Evolutionary conservation across 2,329 filamentous ascomycete species (phyloP).

Genomic region (Pseudocercospora cruenta): DNA sequence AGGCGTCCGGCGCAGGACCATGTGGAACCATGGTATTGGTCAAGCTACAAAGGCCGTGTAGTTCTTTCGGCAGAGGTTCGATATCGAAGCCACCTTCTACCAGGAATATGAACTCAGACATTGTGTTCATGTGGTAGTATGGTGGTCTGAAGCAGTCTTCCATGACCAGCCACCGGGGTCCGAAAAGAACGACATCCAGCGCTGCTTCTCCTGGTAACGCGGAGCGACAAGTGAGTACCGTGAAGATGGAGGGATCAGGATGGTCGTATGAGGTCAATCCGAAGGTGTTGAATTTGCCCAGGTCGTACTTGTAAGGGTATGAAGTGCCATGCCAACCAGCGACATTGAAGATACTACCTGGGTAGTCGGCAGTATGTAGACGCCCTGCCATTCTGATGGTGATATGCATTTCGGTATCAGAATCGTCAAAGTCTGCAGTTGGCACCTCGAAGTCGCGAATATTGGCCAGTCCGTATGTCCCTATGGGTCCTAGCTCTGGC

Average conservation of each 20-base stretch:
- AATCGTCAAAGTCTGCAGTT: slow-evolving; percentile 59
- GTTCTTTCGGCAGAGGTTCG: slow-evolving; percentile 39
- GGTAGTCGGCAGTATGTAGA: slow-evolving; percentile 63
- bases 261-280: slow-evolving; percentile 65
- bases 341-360: slow-evolving; percentile 70
- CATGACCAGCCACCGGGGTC: slow-evolving; percentile 69
- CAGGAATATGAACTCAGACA: slow-evolving; percentile 67
- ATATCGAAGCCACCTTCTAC: slow-evolving; percentile 62
- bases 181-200: slow-evolving; percentile 73
- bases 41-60: neutral
- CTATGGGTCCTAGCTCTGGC: slow-evolving; percentile 68
- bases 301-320: slow-evolving; percentile 61
- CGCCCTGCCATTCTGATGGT: slow-evolving; percentile 65
- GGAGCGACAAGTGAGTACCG: slow-evolving; percentile 67
- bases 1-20: neutral
- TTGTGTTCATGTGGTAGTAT: slow-evolving; percentile 72
- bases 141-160: slow-evolving; percentile 72
- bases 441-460: slow-evolving; percentile 67
- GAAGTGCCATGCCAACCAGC: slow-evolving; percentile 74
- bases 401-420: slow-evolving; percentile 54
- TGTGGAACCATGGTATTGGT: neutral
- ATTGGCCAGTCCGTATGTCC: slow-evolving; percentile 68
- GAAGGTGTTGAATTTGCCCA: slow-evolving; percentile 60
- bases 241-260: slow-evolving; percentile 68
- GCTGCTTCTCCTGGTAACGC: slow-evolving; percentile 56